These are phyloP conservation scores for Ophiostoma sp. DNA, from an alignment of 2,329 filamentous ascomycete species.

Conservation along the genomic window DNA sequence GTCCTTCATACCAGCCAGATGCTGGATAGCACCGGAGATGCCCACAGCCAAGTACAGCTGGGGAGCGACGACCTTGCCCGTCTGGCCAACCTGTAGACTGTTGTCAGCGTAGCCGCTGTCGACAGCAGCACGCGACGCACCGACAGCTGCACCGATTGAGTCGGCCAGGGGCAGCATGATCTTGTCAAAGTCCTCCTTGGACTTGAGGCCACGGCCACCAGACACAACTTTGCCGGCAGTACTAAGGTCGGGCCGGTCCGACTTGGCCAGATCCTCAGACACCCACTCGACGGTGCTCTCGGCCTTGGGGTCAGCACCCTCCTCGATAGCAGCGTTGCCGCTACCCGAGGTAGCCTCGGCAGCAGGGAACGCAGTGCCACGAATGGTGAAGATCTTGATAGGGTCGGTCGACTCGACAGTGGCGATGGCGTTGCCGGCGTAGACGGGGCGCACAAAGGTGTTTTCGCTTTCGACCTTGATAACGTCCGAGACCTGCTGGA, in stretches of 20 bases:
- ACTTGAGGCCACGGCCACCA: conserved; percentile 90
- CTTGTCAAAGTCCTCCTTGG: conserved; percentile 93
- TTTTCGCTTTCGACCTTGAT: conserved; percentile 81
- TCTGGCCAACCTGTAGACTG: conserved; percentile 96
- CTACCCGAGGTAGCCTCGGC: conserved; percentile 50
- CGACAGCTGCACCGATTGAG: conserved; percentile 87
- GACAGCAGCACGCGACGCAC: conserved; percentile 88
- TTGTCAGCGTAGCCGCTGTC: conserved; percentile 98
- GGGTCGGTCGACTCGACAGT: conserved; percentile 86
- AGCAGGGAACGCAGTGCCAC: conserved; percentile 84
- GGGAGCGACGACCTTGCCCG: conserved; percentile 95
- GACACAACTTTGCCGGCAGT: conserved; percentile 89
- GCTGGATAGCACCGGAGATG: conserved; percentile 95
- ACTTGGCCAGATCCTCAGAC: conserved; percentile 86
- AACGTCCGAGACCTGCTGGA: conserved; percentile 90
- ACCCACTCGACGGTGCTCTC: conserved; percentile 77
- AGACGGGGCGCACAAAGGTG: conserved; percentile 94
- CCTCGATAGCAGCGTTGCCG: conserved; percentile 71
- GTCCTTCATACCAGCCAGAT: conserved; percentile 99
- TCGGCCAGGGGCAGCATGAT: conserved; percentile 91
- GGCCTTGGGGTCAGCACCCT: conserved; percentile 76
- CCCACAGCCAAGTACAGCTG: conserved; percentile 92
- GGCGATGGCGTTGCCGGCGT: conserved; percentile 93
- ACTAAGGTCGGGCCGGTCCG: conserved; percentile 85
- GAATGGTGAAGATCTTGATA: conserved; percentile 85